These are phyloP conservation scores for Ceratocystis alfenasii DNA, from an alignment of 2,329 filamentous ascomycete genomes.

Conservation along the genomic window DNA sequence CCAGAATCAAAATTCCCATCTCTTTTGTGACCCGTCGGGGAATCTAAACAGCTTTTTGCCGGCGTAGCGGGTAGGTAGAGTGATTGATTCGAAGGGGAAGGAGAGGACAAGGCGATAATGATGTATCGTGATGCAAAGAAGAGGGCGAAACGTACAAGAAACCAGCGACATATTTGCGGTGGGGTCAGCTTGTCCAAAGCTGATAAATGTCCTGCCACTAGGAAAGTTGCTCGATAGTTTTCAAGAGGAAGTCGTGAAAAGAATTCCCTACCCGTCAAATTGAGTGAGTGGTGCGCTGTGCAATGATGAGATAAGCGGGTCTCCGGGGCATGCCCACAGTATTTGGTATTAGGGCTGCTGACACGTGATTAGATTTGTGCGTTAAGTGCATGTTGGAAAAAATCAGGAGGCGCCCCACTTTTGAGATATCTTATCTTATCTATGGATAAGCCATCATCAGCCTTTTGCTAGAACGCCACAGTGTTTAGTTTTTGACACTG, in stretches of 20 bases:
- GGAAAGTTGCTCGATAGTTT: conserved; percentile 23
- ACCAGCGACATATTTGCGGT: conserved; percentile 28
- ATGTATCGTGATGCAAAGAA: conserved; percentile 10
- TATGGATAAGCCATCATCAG: not conserved
- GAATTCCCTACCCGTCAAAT: conserved; percentile 19
- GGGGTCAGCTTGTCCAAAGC: conserved; percentile 27
- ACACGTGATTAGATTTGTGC: conserved; percentile 21
- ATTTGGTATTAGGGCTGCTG: conserved; percentile 22
- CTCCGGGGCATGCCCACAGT: conserved; percentile 21
- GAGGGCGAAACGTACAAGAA: conserved; percentile 21
- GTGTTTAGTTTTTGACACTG: no score
- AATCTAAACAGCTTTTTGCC: not conserved
- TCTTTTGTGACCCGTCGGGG: not conserved
- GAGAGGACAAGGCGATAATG: not conserved
- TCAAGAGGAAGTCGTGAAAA: conserved; percentile 21
- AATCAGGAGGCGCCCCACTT: not conserved
- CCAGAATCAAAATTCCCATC: not conserved
- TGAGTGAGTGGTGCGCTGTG: conserved; percentile 21
- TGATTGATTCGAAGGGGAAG: conserved; percentile 6
- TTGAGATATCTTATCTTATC: not conserved
- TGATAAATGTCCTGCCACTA: conserved; percentile 23
- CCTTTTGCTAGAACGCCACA: no score
- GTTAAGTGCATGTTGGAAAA: not conserved
- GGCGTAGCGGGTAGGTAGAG: not conserved
- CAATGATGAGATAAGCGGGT: conserved; percentile 22